phyloP scores from a whole-genome alignment of 306 rosid genomes.

The Vigna mungo region DNA sequence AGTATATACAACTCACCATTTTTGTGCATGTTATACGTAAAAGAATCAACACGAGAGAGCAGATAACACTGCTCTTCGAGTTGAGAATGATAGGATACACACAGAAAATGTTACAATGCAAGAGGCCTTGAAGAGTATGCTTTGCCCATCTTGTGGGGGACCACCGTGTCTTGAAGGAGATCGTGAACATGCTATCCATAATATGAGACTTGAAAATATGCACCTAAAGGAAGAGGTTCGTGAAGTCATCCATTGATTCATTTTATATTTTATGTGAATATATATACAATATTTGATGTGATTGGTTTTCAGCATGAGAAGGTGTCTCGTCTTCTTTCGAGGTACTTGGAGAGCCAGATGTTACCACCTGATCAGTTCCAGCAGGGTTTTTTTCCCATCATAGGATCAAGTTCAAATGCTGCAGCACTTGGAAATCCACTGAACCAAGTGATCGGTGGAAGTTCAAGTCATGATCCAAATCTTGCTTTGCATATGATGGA shows the following conservation, averaged over 20 bases:
- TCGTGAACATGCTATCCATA: slow-evolving; percentile 47
- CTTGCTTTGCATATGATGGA: neutral
- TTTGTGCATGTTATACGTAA: neutral
- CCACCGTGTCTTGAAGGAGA: slow-evolving; percentile 57
- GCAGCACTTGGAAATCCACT: slow-evolving; percentile 38
- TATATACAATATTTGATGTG: neutral
- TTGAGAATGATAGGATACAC: slow-evolving; percentile 67
- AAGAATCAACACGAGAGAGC: slow-evolving; percentile 66
- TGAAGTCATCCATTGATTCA: neutral
- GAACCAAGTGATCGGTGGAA: slow-evolving; percentile 39
- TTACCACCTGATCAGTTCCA: slow-evolving; percentile 48
- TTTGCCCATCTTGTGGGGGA: slow-evolving; percentile 74
- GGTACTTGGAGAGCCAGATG: slow-evolving; percentile 54
- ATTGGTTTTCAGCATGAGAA: slow-evolving; percentile 58
- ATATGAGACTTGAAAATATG: slow-evolving; percentile 58
- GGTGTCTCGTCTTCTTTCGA: slow-evolving; percentile 50
- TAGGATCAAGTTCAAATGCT: slow-evolving; percentile 43
- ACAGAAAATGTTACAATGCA: slow-evolving; percentile 59
- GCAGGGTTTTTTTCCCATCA: slow-evolving; percentile 6
- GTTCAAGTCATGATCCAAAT: slow-evolving; percentile 22
- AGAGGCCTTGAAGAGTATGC: slow-evolving; percentile 57
- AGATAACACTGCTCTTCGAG: slow-evolving; percentile 56
- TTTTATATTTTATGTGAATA: neutral
- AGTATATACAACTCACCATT: neutral
- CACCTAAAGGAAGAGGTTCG: slow-evolving; percentile 67